Evolutionary conservation across 2,329 filamentous ascomycete genomes (phyloP), one percentile per base, ranked within the genome.

Genomic region (Incumbomyces delicatus): DNA sequence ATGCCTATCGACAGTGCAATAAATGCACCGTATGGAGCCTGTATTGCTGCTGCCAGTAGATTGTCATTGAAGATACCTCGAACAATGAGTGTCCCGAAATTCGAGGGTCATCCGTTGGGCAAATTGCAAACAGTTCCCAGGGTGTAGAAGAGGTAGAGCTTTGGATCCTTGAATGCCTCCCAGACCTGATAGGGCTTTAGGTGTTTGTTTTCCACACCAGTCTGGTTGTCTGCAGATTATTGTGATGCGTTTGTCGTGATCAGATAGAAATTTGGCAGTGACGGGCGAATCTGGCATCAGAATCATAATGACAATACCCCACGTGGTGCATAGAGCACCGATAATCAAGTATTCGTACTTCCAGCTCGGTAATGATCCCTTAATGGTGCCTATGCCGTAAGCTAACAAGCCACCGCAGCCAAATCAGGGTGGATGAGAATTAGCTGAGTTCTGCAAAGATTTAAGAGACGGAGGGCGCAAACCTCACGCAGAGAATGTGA

Each of bases 321-420:
- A 83, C 11, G 68, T 48, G 13, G 74, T 67, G 48, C 77, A 82
- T 10, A 82, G 66, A 1, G 75, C 68, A 6, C 68, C 67, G 50
- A 78, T 78, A n/a, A 85, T 73, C 13, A 85, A 62, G 57, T 85
- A 85, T 46, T 84, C 79, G 52, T 80, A 84, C 57, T 76, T 77
- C 80, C 80, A 85, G 0, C 73, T 75, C 0, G 73, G 67, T 16
- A 83, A 66, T 1, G 68, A 64, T 12, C 75, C 77, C 33, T 69
- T 66, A 53, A 57, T 55, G 34, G 57, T 55, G 18, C 53, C 55
- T 12, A 60, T 57, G 17, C 57, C 60, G 41, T 61, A 62, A 20
- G 56, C 56, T 12, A 62, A 48, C 3, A 56, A 44, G 31, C 74
- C 74, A 4, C 73, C 73, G 0, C 74, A 64, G 37, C 76, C 77